Evolutionary conservation across 2,329 filamentous ascomycete genomes (phyloP), one percentile per base, ranked within the genome.

Genomic region (Corynespora cassiicola): DNA sequence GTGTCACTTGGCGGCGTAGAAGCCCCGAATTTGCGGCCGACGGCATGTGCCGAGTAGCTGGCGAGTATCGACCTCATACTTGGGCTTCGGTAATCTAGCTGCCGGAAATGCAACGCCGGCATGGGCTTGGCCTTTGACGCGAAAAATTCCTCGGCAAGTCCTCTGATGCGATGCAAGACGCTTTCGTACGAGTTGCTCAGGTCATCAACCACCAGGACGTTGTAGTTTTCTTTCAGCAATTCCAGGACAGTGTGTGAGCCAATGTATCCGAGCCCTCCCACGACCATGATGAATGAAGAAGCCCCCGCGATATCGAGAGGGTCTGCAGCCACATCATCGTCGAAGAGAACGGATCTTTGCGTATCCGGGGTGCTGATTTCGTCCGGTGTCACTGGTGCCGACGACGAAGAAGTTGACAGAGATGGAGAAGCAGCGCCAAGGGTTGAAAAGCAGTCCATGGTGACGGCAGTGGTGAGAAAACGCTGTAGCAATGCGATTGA

Each of bases 161-260:
- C 42, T 37, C 52, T 56, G 40, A 74, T 59, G 21, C 66, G 61
- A 46, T 64, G 51, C 43, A 73, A 44, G 18, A 71, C 65, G 31
- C 61, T 61, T 36, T 67, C 57, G 31, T 66, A 71, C 3, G 67
- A 67, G 56, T 81, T 81, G 56, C 69, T 70, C 28, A 73, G 44
- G 44, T 74, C 65, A 46, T 74, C 71, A 29, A 73, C 57, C 11
- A 73, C 58, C 39, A 81, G 69, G 20, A 81, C 77, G 46, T 77
- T 79, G 61, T 78, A 73, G 14, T 77, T 75, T 22, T 71, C 72
- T 43, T 79, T 76, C 42, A 81, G 68, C 21, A 81, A 64, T 52
- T 80, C 77, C 1, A 80, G 65, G 1, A 74, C 71, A 0, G 78
- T 81, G 56, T 81, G 78, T 2, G 76, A 80, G 18, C 78, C 78